Conservation (phyloP, 2,329 filamentous ascomycete genomes). For the Fusarium sp. region DNA sequence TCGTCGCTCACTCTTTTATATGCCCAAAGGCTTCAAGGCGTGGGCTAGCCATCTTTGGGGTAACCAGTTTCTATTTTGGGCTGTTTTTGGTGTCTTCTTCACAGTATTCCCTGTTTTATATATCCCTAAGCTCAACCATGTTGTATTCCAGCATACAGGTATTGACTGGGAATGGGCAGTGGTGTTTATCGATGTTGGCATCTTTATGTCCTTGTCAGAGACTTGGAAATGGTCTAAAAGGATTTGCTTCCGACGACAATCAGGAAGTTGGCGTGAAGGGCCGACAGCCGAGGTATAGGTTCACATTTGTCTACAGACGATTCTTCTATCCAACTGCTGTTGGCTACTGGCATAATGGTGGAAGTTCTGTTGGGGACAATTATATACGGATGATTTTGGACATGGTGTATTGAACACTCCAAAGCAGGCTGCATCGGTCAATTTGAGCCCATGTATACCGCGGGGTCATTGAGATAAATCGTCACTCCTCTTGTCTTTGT, state of each 20-base stretch:
- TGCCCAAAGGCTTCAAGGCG: slow-evolving; percentile 59
- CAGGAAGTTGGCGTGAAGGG: background rate
- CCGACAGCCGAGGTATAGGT: background rate
- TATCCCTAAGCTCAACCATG: slow-evolving; percentile 73
- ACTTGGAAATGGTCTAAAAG: slow-evolving; percentile 75
- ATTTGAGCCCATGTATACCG: no score
- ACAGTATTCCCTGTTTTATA: slow-evolving; percentile 70
- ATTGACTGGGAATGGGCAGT: slow-evolving; percentile 78
- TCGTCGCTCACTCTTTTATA: slow-evolving; percentile 72
- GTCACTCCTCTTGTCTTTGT: no score
- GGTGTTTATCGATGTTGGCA: slow-evolving; percentile 66
- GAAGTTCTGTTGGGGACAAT: no score
- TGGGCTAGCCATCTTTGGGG: slow-evolving; percentile 66
- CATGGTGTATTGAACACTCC: no score
- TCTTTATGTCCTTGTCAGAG: slow-evolving; percentile 73
- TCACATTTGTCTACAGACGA: no score
- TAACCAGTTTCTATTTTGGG: slow-evolving; percentile 63
- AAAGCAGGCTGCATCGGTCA: no score
- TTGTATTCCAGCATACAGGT: slow-evolving; percentile 72
- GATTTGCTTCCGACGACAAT: slow-evolving; percentile 56
- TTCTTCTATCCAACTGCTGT: no score
- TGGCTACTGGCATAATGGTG: no score
- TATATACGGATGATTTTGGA: no score
- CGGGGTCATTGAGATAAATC: no score
- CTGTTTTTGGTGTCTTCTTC: slow-evolving; percentile 62